Evolutionary conservation across 306 rosid genomes (phyloP), one percentile per base, ranked within the genome.

Genomic region (Astragalus glycyphyllos): DNA sequence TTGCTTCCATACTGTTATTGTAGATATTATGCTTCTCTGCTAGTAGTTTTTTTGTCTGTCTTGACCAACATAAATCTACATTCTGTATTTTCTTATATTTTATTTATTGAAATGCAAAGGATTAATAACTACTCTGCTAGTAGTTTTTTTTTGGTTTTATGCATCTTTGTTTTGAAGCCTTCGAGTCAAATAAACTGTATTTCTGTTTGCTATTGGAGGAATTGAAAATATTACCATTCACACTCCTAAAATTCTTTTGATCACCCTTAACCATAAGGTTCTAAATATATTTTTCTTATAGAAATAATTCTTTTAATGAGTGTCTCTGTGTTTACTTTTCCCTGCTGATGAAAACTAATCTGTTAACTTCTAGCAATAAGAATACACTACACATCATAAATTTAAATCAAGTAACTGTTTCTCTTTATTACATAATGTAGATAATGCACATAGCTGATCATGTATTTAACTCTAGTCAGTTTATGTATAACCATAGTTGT

Each of bases 191-290:
- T 20, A 20, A 53, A 41, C 10, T 26, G 37, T 44, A 29, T 13
- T 58, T 57, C 46, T 71, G 75, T 6, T 51, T n/a, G 37, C 32
- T 42, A 40, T 29, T 12, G 38, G 48, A 64, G 49, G 38, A 53
- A 42, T 20, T 65, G 65, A 14, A 34, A 62, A 49, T 31, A 13
- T 50, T 56, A 16, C n/a, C 9, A 5, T 23, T 41, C 17, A 23
- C 6, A 35, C 5, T 69, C 31, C 40, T 13, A 7, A 11, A 69
- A 8, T 56, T 56, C 9, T 42, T 42, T 11, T 20, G 15, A 26
- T 3, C 32, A n/a, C 40, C 46, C 0, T 42, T 41, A 44, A 41
- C 7, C 23, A n/a, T 69, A 40, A 23, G 44, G 32, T 23, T 41
- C 26, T 41, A 40, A 55, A 40, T 40, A 40, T 40, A 40, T 40